phyloP scores from a whole-genome alignment of 805 yeast species.

The Starmera amethionina region DNA sequence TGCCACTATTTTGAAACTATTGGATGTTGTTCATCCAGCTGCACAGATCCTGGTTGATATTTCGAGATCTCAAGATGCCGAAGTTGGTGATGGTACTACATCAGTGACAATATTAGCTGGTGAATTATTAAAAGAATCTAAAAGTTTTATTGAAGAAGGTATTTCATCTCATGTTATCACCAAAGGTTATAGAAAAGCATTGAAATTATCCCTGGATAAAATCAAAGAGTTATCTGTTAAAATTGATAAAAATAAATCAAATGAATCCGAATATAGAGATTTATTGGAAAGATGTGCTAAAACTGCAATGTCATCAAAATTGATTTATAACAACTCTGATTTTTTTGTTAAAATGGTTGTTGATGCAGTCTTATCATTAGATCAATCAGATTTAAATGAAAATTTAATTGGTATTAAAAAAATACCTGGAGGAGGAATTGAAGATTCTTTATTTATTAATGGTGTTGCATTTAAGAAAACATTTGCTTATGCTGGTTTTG shows the following conservation, averaged over 20 bases:
- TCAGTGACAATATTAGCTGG: slow-evolving; percentile 93
- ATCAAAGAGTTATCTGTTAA: slow-evolving; percentile 70
- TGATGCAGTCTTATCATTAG: slow-evolving; percentile 84
- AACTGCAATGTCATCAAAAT: slow-evolving; percentile 95
- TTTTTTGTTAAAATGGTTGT: slow-evolving; percentile 96
- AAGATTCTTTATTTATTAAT: slow-evolving; percentile 77
- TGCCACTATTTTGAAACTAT: slow-evolving; percentile 84
- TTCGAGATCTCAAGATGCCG: slow-evolving; percentile 94
- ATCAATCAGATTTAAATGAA: slow-evolving; percentile 79
- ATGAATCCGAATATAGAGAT: slow-evolving; percentile 47
- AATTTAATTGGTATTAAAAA: slow-evolving; percentile 88
- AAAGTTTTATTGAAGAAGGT: slow-evolving; percentile 89
- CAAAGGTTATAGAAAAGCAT: slow-evolving; percentile 82
- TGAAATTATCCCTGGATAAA: slow-evolving; percentile 61
- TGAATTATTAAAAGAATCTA: slow-evolving; percentile 85
- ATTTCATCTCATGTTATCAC: slow-evolving; percentile 83
- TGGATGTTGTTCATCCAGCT: slow-evolving; percentile 97
- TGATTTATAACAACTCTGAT: slow-evolving; percentile 77
- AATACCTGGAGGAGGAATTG: slow-evolving; percentile 94
- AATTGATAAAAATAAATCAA: slow-evolving; percentile 41
- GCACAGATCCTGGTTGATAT: slow-evolving; percentile 93
- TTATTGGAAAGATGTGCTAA: slow-evolving; percentile 86
- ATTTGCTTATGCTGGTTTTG: slow-evolving; percentile 96
- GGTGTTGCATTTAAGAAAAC: slow-evolving; percentile 98
- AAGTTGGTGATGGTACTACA: slow-evolving; percentile 98